Conservation (phyloP, 371 early-diverging fungal species). For the Vairimorpha necatrix region DNA sequence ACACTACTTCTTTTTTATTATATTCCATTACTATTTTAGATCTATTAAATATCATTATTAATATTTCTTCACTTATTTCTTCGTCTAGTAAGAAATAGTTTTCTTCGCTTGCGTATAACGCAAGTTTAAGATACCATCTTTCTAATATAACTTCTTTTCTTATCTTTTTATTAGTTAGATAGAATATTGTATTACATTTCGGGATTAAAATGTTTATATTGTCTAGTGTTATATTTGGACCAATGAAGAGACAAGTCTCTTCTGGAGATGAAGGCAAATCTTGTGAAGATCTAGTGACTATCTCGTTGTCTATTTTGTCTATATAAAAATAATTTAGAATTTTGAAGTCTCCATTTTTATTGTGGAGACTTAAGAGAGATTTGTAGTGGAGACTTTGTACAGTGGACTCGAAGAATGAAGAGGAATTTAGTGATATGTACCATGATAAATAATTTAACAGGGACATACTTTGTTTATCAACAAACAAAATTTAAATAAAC, state of each 20-base stretch:
- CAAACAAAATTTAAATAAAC: background rate
- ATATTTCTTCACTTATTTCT: background rate
- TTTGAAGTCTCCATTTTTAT: background rate
- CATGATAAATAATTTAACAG: background rate
- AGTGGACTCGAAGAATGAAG: background rate
- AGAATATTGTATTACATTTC: background rate
- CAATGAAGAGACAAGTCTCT: background rate
- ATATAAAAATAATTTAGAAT: background rate
- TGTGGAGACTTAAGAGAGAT: background rate
- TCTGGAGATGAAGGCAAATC: background rate
- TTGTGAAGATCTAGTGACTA: background rate
- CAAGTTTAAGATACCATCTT: background rate
- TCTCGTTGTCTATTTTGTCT: background rate
- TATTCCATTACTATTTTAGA: background rate
- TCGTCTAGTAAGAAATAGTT: slow-evolving; percentile 1
- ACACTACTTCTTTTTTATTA: background rate
- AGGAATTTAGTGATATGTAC: background rate
- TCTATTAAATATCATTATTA: background rate
- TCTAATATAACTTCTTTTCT: background rate
- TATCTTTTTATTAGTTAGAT: background rate
- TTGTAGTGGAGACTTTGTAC: background rate
- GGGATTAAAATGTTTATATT: background rate
- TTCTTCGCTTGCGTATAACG: no score
- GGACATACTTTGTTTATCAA: background rate
- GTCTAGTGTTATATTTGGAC: background rate